phyloP scores from a whole-genome alignment of 768 basidiomycete genomes.

The Sutorius australiensis region DNA sequence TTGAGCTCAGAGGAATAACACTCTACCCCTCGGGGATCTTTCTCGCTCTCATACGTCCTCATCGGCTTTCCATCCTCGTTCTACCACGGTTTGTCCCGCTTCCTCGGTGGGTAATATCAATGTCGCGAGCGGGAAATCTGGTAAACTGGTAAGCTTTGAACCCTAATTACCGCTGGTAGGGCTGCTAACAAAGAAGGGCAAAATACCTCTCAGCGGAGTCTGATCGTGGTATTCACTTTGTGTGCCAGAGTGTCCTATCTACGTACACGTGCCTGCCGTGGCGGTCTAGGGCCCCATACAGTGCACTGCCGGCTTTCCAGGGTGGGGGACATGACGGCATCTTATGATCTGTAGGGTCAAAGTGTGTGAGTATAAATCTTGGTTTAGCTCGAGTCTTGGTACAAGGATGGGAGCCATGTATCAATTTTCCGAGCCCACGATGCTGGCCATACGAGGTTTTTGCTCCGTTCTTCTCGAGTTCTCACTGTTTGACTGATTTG shows the following conservation, averaged over 20 bases:
- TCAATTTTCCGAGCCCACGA: slow-evolving; percentile 12
- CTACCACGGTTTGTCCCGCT: background rate
- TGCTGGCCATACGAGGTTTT: slow-evolving; percentile 11
- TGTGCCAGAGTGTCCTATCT: background rate
- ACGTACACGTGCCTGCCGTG: background rate
- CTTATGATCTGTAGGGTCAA: background rate
- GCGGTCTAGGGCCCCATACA: background rate
- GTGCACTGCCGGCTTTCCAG: background rate
- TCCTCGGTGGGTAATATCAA: background rate
- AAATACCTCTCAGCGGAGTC: background rate
- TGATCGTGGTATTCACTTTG: background rate
- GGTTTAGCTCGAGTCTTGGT: background rate
- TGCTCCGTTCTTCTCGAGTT: background rate
- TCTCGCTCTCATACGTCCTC: background rate
- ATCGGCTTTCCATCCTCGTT: background rate
- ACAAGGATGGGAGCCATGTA: slow-evolving; percentile 5
- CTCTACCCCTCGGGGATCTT: background rate
- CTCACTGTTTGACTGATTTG: slow-evolving; percentile 2
- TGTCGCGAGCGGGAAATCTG: background rate
- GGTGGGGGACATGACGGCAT: slow-evolving; percentile 2
- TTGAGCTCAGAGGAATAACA: background rate
- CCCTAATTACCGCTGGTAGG: background rate
- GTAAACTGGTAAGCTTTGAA: background rate
- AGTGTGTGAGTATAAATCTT: slow-evolving; percentile 5
- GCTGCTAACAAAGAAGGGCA: background rate